These are phyloP conservation scores for Vachellia collinsii DNA, from an alignment of 306 rosid species.

Conservation along the genomic window DNA sequence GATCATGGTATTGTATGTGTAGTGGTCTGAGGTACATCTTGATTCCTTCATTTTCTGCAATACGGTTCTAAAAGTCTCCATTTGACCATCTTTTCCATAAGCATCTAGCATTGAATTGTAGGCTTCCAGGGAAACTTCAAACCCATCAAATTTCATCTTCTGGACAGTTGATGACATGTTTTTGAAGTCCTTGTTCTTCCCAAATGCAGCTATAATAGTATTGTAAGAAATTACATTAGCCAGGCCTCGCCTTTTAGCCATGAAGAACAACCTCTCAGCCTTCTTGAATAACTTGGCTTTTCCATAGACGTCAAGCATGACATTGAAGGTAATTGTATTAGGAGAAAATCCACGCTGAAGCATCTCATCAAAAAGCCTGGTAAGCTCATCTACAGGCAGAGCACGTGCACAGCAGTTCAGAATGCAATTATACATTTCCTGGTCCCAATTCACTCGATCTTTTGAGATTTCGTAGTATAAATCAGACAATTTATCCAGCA, in stretches of 20 bases:
- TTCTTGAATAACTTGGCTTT: slow-evolving; percentile 82
- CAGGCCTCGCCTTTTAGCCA: slow-evolving; percentile 82
- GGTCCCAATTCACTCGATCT: slow-evolving; percentile 68
- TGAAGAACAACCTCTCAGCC: slow-evolving; percentile 62
- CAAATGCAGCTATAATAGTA: slow-evolving; percentile 83
- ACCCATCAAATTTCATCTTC: slow-evolving; percentile 80
- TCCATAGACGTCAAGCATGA: slow-evolving; percentile 77
- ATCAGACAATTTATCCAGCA: slow-evolving; percentile 60
- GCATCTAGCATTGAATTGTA: slow-evolving; percentile 91
- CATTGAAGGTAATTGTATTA: slow-evolving; percentile 73
- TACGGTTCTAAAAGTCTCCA: slow-evolving; percentile 65
- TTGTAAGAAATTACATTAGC: slow-evolving; percentile 82
- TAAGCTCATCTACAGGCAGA: slow-evolving; percentile 82
- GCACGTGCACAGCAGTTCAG: slow-evolving; percentile 87
- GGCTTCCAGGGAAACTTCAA: slow-evolving; percentile 87
- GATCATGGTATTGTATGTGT: slow-evolving; percentile 86
- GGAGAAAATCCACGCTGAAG: slow-evolving; percentile 66
- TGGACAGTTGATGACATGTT: slow-evolving; percentile 68
- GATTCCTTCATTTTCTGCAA: slow-evolving; percentile 77
- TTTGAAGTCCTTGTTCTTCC: slow-evolving; percentile 65
- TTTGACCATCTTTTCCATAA: slow-evolving; percentile 81
- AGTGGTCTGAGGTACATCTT: slow-evolving; percentile 62
- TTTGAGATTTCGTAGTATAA: slow-evolving; percentile 71
- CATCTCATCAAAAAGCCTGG: slow-evolving; percentile 85
- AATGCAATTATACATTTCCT: slow-evolving; percentile 77